Evolutionary conservation across 108 stramenopile genomes (phyloP).

Genomic region (Skeletonema menzelii): DNA sequence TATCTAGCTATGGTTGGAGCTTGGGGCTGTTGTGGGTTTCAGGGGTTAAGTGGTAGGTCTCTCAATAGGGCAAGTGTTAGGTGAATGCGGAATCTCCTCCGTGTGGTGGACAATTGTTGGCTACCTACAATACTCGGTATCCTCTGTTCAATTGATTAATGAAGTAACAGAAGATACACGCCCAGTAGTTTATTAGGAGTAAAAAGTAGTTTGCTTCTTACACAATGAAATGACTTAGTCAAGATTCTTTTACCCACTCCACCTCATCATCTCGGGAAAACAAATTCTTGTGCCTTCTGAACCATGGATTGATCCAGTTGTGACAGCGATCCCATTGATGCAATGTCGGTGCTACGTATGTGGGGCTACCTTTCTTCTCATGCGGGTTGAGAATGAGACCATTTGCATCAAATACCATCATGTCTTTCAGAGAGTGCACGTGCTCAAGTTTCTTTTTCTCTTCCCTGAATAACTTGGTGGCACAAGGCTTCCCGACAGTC

Average conservation of each 20-base stretch:
- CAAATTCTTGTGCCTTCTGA: constrained; percentile 25
- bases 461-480: constrained; percentile 3
- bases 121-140: no score
- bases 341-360: constrained; percentile 33
- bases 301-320: constrained; percentile 36
- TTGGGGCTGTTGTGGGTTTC: no score
- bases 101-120: no score
- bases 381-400: constrained; percentile 41
- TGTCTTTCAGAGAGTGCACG: constrained; percentile 18
- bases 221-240: no score
- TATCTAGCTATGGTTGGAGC: no score
- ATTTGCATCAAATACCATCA: constrained; percentile 35
- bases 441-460: background rate
- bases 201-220: no score
- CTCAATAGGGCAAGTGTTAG: no score
- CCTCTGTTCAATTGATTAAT: no score
- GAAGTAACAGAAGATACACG: no score
- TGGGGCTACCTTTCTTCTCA: constrained; percentile 20
- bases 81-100: no score
- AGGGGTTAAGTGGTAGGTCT: no score
- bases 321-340: constrained; percentile 50
- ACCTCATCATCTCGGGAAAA: constrained; percentile 18
- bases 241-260: constrained; percentile 11
- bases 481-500: constrained; percentile 46
- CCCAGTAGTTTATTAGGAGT: no score